Base-by-base conservation (phyloP, 441 rosid genomes). In the Cnidoscolus chayamansa region DNA sequence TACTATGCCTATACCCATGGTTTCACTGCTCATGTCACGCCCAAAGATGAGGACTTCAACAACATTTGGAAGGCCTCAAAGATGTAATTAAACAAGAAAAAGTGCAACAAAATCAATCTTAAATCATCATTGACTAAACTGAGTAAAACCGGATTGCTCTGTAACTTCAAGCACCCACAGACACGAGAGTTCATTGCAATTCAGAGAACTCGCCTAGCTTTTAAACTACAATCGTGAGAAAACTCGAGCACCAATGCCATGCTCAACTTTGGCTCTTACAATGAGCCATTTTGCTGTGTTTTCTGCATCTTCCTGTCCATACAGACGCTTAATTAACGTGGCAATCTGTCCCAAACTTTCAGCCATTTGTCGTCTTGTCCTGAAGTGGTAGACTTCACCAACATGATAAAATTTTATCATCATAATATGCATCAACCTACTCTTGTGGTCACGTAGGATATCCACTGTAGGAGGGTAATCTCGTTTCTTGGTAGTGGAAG, bases 401-500 rank as follows among this genome's bases (percentile, higher is more conserved):
- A 78, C 93, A 67, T 86, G 82, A 72, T 89, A 97, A 77, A 94
- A 88, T 81, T 88, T 85, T 55, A 97, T 90, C 98, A 94, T 92
- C 94, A 85, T 88, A 65, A 90, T 89, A 48, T 90, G 80, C 84
- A 94, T 89, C 88, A 92, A 80, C 78, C 98, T 81, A 69, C 98
- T 97, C 32, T 90, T 76, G 86, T 96, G 10, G 95, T 89, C 72
- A 89, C 97, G 43, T 86, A 92, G 3, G 98, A 90, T 79, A 94
- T 86, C 92, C 97, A 94, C 76, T 90, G 98, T 93, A 89, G 97
- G 76, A 94, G 98, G 81, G 92, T 97, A 70, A 88, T 20, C 59
- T 97, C 97, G 75, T 94, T 94, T 95, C 89, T 94, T 96, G 91
- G 91, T 78, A 25, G 80, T 45, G 31, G 16, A 35, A 71, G 73